These are phyloP conservation scores for Pseudotsuga menziesii DNA, from an alignment of 75 land plant genomes.

Conservation along the genomic window DNA sequence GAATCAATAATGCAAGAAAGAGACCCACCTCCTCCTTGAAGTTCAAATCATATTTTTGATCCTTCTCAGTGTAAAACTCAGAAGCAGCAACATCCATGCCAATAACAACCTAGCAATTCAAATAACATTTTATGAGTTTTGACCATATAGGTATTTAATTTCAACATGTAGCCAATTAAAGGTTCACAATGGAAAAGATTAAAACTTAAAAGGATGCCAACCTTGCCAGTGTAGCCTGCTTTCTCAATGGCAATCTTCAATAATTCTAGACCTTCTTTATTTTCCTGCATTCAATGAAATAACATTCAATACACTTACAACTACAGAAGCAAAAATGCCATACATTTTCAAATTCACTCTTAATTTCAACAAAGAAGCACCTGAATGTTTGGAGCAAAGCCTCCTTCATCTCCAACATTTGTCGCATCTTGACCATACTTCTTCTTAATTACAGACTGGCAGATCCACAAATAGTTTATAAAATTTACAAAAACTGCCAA, in stretches of 20 bases:
- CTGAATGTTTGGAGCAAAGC: slow-evolving; percentile 99
- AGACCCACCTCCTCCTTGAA: slow-evolving; percentile 87
- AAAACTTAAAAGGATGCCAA: slow-evolving; percentile 17
- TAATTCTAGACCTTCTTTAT: slow-evolving; percentile 93
- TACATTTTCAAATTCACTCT: background rate
- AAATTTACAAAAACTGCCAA: background rate
- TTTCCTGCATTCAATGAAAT: slow-evolving; percentile 52
- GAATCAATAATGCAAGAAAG: background rate
- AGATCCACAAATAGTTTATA: background rate
- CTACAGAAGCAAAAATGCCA: background rate
- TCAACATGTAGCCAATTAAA: background rate
- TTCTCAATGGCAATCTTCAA: slow-evolving; percentile 94
- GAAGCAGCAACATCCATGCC: slow-evolving; percentile 99
- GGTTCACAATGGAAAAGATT: background rate
- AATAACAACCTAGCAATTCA: slow-evolving; percentile 73
- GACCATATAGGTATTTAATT: background rate
- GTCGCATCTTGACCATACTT: slow-evolving; percentile 99
- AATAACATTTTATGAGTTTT: background rate
- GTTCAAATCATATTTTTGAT: slow-evolving; percentile 88
- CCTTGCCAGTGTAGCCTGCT: slow-evolving; percentile 96
- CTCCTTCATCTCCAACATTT: slow-evolving; percentile 99
- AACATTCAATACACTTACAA: background rate
- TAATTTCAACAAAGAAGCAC: slow-evolving; percentile 18
- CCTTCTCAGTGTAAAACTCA: slow-evolving; percentile 74
- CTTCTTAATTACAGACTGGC: slow-evolving; percentile 93